A percentile compares a stretch with the other conserved stretches of the same genome.
These are phyloP conservation scores for Metroxylon sagu DNA, from an alignment of 176 grass and related monocot genomes.

Conservation along the genomic window DNA sequence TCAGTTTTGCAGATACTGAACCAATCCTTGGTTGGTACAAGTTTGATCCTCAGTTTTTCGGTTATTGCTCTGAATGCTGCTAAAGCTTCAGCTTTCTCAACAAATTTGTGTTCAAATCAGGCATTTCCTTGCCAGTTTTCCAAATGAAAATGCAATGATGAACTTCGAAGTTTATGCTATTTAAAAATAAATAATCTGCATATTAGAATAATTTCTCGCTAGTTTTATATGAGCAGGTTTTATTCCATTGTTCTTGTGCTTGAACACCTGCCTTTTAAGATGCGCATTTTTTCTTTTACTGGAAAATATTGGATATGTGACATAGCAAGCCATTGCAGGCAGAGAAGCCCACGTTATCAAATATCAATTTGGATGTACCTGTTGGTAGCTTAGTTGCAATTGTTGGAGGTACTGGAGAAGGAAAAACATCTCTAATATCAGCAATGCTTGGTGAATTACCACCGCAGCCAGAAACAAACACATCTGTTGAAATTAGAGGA, in stretches of 20 bases:
- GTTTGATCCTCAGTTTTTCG: too few relatives aligned
- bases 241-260: neutral
- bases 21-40: too few relatives aligned
- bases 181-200: too few relatives aligned
- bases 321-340: slow-evolving; percentile 33
- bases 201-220: too few relatives aligned
- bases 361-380: slow-evolving; percentile 89
- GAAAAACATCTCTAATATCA: slow-evolving; percentile 97
- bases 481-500: slow-evolving; percentile 60
- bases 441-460: slow-evolving; percentile 96
- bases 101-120: too few relatives aligned
- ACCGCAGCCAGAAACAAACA: slow-evolving; percentile 53
- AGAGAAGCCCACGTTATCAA: slow-evolving; percentile 76
- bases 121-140: too few relatives aligned
- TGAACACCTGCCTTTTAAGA: neutral
- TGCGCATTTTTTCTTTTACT: neutral
- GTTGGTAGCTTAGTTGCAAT: slow-evolving; percentile 86
- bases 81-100: too few relatives aligned
- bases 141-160: too few relatives aligned
- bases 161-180: too few relatives aligned
- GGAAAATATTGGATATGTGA: neutral
- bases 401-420: slow-evolving; percentile 96
- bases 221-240: too few relatives aligned
- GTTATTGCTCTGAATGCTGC: too few relatives aligned
- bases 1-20: too few relatives aligned